Evolutionary conservation across 2,329 filamentous ascomycete species (phyloP).

Genomic region (Exophiala spinifera): DNA sequence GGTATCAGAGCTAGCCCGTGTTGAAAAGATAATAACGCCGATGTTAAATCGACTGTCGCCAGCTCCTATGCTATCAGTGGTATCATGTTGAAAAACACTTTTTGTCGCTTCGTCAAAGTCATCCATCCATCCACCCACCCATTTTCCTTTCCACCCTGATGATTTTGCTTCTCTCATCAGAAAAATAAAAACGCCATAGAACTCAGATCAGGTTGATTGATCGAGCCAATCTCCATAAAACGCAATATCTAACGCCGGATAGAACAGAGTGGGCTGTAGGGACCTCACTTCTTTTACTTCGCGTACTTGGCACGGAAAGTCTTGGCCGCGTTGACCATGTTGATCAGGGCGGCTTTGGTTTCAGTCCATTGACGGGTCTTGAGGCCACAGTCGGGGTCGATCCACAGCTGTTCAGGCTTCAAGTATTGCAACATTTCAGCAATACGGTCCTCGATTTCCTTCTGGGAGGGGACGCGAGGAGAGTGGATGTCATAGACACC

Average conservation of each 20-base stretch:
- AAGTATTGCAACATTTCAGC: slow-evolving; percentile 97
- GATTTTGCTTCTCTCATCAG: slow-evolving; percentile 7
- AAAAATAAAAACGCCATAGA: slow-evolving; percentile 8
- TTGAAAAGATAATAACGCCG: slow-evolving; percentile 21
- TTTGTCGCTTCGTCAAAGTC: slow-evolving; percentile 8
- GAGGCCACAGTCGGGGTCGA: slow-evolving; percentile 98
- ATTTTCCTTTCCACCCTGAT: slow-evolving; percentile 5
- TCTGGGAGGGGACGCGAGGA: slow-evolving; percentile 90
- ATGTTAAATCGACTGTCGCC: slow-evolving; percentile 32
- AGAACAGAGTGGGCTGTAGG: not conserved
- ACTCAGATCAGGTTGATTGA: slow-evolving; percentile 28
- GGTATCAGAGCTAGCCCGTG: slow-evolving; percentile 20
- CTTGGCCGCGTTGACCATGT: slow-evolving; percentile 99
- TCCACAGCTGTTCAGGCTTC: slow-evolving; percentile 98
- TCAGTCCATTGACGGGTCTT: slow-evolving; percentile 99
- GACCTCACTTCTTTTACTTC: slow-evolving; percentile 12
- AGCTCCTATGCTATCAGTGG: slow-evolving; percentile 25
- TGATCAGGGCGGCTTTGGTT: slow-evolving; percentile 91
- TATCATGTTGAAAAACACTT: slow-evolving; percentile 31
- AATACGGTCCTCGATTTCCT: slow-evolving; percentile 98
- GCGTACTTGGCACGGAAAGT: slow-evolving; percentile 84
- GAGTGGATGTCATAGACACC: slow-evolving; percentile 99
- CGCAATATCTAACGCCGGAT: slow-evolving; percentile 1
- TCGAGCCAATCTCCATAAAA: slow-evolving; percentile 10
- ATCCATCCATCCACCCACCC: slow-evolving; percentile 15